Conservation (phyloP, 1,139 yeast species). For the Yamadazyma taylorii region DNA sequence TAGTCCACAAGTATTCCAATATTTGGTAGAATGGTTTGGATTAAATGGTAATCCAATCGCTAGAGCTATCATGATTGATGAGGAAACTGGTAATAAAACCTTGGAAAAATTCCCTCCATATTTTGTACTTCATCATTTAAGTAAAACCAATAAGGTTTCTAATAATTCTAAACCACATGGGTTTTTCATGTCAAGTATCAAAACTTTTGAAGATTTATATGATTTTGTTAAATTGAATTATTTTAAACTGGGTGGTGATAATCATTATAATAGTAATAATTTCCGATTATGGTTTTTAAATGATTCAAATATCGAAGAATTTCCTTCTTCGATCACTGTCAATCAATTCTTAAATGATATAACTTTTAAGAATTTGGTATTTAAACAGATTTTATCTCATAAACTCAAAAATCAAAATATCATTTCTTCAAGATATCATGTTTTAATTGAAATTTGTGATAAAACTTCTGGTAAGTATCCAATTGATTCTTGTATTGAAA, state of each 20-base stretch:
- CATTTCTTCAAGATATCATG: slow-evolving; percentile 26
- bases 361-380: slow-evolving; percentile 31
- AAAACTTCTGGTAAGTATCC: slow-evolving; percentile 26
- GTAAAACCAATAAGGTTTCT: slow-evolving; percentile 19
- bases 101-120: slow-evolving; percentile 56
- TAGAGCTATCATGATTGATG: slow-evolving; percentile 43
- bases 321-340: slow-evolving; percentile 26
- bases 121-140: slow-evolving; percentile 53
- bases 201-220: slow-evolving; percentile 35
- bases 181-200: slow-evolving; percentile 30
- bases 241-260: slow-evolving; percentile 7
- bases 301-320: slow-evolving; percentile 22
- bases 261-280: slow-evolving; percentile 17
- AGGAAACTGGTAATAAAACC: slow-evolving; percentile 34
- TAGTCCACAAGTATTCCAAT: slow-evolving; percentile 41
- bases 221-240: slow-evolving; percentile 24
- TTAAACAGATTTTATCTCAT: slow-evolving; percentile 22
- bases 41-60: slow-evolving; percentile 43
- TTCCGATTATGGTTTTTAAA: slow-evolving; percentile 44
- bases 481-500: slow-evolving; percentile 22
- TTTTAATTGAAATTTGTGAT: slow-evolving; percentile 35
- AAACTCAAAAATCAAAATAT: slow-evolving; percentile 37
- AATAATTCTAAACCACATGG: slow-evolving; percentile 15
- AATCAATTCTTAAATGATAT: slow-evolving; percentile 33
- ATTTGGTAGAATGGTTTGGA: slow-evolving; percentile 57